Conservation (phyloP, 2,329 filamentous ascomycete species). For the Sphaceloma murrayae region DNA sequence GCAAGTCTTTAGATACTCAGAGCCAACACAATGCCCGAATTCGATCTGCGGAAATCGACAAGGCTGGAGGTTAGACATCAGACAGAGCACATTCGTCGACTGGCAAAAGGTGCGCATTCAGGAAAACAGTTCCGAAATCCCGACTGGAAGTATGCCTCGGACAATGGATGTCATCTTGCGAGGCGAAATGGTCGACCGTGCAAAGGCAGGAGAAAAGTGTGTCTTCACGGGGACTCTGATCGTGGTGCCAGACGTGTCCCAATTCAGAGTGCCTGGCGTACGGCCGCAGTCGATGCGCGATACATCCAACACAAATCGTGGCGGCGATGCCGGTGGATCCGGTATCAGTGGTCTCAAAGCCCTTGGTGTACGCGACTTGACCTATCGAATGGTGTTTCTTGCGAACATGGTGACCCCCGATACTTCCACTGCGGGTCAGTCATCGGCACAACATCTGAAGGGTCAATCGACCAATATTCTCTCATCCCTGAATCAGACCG, state of each 20-base stretch:
- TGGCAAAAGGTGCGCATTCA: conserved; percentile 99
- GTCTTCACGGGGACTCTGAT: conserved; percentile 95
- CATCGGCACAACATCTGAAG: conserved; percentile 54
- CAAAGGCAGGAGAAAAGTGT: conserved; percentile 96
- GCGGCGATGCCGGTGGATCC: conserved; percentile 65
- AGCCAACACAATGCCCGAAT: conserved; percentile 93
- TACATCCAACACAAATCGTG: conserved; percentile 61
- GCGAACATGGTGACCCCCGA: conserved; percentile 94
- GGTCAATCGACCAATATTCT: conserved; percentile 77
- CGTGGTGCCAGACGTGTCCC: conserved; percentile 92
- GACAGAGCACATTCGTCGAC: conserved; percentile 94
- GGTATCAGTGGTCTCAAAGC: conserved; percentile 85
- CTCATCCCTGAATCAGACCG: conserved; percentile 66
- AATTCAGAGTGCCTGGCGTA: conserved; percentile 80
- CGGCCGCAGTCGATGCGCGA: conserved; percentile 77
- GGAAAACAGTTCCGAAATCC: conserved; percentile 96
- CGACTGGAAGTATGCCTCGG: conserved; percentile 94
- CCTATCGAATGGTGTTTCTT: conserved; percentile 92
- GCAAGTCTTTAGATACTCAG: conserved; percentile 94
- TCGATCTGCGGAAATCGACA: conserved; percentile 73
- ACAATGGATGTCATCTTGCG: conserved; percentile 96
- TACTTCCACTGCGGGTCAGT: conserved; percentile 65
- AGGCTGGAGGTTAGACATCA: conserved; percentile 94
- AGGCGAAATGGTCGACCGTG: conserved; percentile 93
- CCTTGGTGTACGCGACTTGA: conserved; percentile 87